phyloP scores from a whole-genome alignment of 768 basidiomycete genomes.

The Boletus sp. region DNA sequence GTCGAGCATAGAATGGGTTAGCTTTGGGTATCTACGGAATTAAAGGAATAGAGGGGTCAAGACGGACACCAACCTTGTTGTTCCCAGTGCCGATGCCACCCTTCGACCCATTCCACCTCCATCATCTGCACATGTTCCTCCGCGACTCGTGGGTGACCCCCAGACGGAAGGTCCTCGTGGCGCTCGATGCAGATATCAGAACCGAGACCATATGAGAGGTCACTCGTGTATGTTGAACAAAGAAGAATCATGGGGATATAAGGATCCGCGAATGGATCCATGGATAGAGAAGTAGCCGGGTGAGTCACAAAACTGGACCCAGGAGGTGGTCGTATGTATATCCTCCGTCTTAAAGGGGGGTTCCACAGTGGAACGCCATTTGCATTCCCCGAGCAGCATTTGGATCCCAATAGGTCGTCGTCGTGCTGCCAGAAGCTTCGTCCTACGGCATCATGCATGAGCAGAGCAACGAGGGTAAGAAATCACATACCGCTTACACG shows the following conservation, averaged over 20 bases:
- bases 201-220: no score
- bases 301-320: neutral
- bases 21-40: conserved; percentile 1
- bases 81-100: no score
- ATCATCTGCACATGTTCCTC: conserved; percentile 65
- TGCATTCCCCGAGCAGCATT: conserved; percentile 81
- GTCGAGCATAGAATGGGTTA: conserved; percentile 4
- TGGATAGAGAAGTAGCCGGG: neutral
- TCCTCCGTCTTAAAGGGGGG: conserved; percentile 16
- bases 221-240: no score
- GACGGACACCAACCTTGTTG: no score
- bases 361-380: conserved; percentile 82
- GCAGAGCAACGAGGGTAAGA: no score
- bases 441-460: no score
- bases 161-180: conserved; percentile 73
- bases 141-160: conserved; percentile 63
- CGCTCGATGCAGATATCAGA: conserved; percentile 86
- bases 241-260: conserved; percentile 7
- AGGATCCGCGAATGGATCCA: no score
- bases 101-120: no score
- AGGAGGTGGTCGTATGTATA: neutral
- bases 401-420: no score
- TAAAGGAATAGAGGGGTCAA: no score
- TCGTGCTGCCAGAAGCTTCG: no score
- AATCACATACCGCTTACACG: no score